Base-by-base conservation (phyloP, 768 basidiomycete genomes). In the Scleroderma citrinum region DNA sequence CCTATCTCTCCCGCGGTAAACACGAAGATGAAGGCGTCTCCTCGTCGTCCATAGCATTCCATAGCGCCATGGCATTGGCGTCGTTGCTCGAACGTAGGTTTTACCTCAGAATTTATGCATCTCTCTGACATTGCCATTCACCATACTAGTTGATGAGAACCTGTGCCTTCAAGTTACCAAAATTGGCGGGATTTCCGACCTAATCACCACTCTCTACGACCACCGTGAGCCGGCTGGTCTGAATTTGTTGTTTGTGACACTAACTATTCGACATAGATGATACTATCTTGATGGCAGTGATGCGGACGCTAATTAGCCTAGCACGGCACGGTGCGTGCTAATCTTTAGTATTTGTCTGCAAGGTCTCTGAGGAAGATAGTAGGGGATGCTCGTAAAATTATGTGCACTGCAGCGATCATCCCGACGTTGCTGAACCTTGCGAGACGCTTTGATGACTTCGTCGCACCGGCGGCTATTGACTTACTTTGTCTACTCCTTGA, bases 391-490 rank as follows among this genome's bases (percentile, higher is more conserved):
- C 56, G 56, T 41, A 37, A 2, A 5, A 12, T 30, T 3, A 55
- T 59, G 49, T 55, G 36, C 41, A 6, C 35, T 1, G 48, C 49
- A 0, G 41, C 44, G 1, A 54, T 46, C 1, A 17, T 59, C 7
- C 34, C 47, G 8, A 55, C 54, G 0, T 52, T 66, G 34, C 42
- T 63, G 44, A 61, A 44, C 26, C 39, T 66, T 11, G 43, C 56
- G 35, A 49, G 48, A 23, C 47, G 50, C n/a, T 53, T 35, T 23
- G 65, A 67, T 31, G 61, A 67, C 38, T 63, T 61, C 30, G 64
- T 65, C 7, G 53, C 64, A 20, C 63, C 63, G 1, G 59, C 61
- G 14, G 65, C 65, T 13, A 55, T 48, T 3, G 60, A 55, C 16
- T 57, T 60, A 1, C 50, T 65, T 20, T 61, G 63, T 17, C 51